Base-by-base conservation (phyloP, 345 rosid genomes). In the Euphorbia tirucalli region DNA sequence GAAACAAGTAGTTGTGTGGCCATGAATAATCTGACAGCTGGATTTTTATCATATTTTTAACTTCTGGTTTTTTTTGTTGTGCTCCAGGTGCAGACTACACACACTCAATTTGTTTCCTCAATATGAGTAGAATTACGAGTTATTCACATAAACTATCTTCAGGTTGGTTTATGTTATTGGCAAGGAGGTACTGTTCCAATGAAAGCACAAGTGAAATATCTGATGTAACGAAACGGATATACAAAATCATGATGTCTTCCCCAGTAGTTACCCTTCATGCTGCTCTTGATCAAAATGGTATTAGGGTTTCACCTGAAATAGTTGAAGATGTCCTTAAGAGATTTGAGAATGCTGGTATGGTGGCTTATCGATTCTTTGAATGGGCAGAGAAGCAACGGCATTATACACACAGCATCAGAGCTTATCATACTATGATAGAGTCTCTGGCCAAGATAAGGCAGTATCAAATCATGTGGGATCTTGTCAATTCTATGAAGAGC, bases 331-430 rank as follows among this genome's bases (percentile, higher is more conserved):
- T 93, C 39, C 87, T 93, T 16, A 82, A 81, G 52, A 83, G 83
- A 68, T 90, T 87, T 27, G 82, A 81, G 79, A 91, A 93, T 80
- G 96, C 97, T n/a, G 98, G 98, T 65, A 81, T 88, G 83, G 66
- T 85, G 59, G 94, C 97, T 0, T 91, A 88, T 76, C 82, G 90
- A 13, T 91, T 93, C 84, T 93, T 93, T 25, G 87, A 88, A n/a
- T 93, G 98, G 98, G 88, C 92, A n/a, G 96, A 83, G 77, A 91
- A 91, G 85, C 98, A 91, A 69, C 75, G 89, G 39, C 86, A 83
- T 71, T 91, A 85, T 71, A 77, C 77, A 27, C 97, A 87, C 63
- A 91, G 88, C 15, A 72, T 88, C 22, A 83, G 84, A 71, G 93
- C 94, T 6, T 90, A 86, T 61, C 98, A 93, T 64, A 77, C 75